These are phyloP conservation scores for Metschnikowia drakensbergensis DNA, from an alignment of 805 yeast genomes.

Conservation along the genomic window DNA sequence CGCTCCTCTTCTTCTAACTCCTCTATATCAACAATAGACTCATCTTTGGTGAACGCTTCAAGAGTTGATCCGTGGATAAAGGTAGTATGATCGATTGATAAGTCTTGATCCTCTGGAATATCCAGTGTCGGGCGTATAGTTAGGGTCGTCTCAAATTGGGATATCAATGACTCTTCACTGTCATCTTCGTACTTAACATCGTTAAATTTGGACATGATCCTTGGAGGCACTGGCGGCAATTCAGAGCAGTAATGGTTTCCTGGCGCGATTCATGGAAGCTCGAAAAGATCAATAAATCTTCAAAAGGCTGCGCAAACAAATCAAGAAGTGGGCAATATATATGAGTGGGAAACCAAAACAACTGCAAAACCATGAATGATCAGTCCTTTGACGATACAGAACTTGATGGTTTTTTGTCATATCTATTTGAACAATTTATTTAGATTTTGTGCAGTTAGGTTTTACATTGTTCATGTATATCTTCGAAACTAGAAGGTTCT, in stretches of 20 bases:
- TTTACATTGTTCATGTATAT: background rate
- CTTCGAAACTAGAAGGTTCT: conserved; percentile 15
- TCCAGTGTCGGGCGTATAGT: conserved; percentile 39
- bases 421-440: background rate
- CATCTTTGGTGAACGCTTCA: conserved; percentile 28
- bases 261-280: conserved; percentile 4
- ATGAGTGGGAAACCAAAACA: background rate
- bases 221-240: conserved; percentile 1
- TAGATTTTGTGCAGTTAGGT: too few species aligned
- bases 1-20: conserved; percentile 36
- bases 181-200: conserved; percentile 11
- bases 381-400: too few species aligned
- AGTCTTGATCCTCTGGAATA: conserved; percentile 27
- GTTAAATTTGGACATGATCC: conserved; percentile 8
- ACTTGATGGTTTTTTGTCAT: too few species aligned
- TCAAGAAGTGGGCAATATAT: background rate
- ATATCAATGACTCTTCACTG: conserved; percentile 19
- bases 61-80: conserved; percentile 25
- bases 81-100: conserved; percentile 41
- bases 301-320: conserved; percentile 1
- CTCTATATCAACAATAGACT: conserved; percentile 30
- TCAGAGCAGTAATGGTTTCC: background rate
- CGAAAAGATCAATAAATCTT: background rate
- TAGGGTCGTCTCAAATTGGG: conserved; percentile 44
- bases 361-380: background rate